These are phyloP conservation scores for Leucosporidium creatinivorum DNA, from an alignment of 768 basidiomycete species.

Conservation along the genomic window DNA sequence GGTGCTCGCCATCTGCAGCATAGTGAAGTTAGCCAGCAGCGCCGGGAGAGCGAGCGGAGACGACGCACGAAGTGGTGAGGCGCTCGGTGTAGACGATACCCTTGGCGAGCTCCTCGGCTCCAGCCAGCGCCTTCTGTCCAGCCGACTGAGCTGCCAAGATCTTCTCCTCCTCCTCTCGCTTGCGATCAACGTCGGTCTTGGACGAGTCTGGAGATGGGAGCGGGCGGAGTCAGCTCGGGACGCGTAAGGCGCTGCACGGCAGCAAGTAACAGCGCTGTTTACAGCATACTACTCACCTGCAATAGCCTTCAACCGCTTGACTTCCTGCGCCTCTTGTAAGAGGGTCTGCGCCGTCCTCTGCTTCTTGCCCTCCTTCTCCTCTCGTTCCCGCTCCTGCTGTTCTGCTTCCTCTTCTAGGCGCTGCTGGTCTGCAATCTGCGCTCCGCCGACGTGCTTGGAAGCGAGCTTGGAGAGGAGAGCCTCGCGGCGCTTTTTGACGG, in stretches of 20 bases:
- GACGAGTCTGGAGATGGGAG: conserved; percentile 55
- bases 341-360: conserved; percentile 64
- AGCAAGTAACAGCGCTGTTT: no score
- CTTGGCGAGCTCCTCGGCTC: conserved; percentile 84
- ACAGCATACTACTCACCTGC: conserved; percentile 53
- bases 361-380: conserved; percentile 90
- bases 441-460: conserved; percentile 47
- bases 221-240: not conserved
- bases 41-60: not conserved
- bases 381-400: conserved; percentile 75
- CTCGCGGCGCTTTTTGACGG: conserved; percentile 75
- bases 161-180: conserved; percentile 79
- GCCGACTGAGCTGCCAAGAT: conserved; percentile 80
- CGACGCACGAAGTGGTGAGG: conserved; percentile 64
- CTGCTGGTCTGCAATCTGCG: conserved; percentile 40
- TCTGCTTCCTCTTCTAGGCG: conserved; percentile 60
- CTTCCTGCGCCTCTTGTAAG: conserved; percentile 88
- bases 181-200: conserved; percentile 79
- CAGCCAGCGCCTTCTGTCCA: conserved; percentile 79
- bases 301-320: conserved; percentile 69
- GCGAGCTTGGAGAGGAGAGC: conserved; percentile 68
- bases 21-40: not conserved
- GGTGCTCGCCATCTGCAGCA: conserved; percentile 75
- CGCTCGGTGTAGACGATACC: conserved; percentile 87
- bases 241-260: not conserved